Evolutionary conservation across 2,329 filamentous ascomycete genomes (phyloP).

Genomic region (Gnomoniopsis sp.): DNA sequence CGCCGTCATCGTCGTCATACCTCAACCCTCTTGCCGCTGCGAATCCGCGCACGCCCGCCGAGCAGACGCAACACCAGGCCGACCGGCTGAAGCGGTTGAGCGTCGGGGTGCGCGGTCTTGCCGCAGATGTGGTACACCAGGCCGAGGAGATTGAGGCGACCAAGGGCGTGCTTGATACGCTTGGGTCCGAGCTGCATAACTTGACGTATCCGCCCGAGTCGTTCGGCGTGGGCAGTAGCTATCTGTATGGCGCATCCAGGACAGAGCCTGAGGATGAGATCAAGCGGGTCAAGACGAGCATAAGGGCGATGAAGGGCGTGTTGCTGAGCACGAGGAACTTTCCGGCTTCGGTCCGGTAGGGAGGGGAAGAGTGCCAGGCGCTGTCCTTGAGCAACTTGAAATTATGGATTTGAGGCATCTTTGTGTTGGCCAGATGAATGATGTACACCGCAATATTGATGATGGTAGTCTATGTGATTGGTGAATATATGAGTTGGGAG

Average conservation of each 20-base stretch:
- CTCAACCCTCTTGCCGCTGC: slow-evolving; percentile 5
- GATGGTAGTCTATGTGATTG: no score
- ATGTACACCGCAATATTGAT: no score
- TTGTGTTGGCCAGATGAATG: no score
- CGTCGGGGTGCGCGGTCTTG: slow-evolving; percentile 39
- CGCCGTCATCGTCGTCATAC: slow-evolving; percentile 18
- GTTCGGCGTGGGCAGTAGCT: slow-evolving; percentile 36
- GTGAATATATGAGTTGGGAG: no score
- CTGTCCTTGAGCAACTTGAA: not conserved
- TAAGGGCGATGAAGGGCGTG: slow-evolving; percentile 75
- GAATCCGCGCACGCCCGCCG: slow-evolving; percentile 23
- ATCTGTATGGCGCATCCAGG: slow-evolving; percentile 41
- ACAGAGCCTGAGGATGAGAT: slow-evolving; percentile 67
- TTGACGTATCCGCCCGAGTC: slow-evolving; percentile 44
- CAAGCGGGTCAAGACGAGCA: slow-evolving; percentile 68
- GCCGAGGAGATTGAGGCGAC: slow-evolving; percentile 49
- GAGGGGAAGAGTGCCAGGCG: not conserved
- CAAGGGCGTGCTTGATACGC: slow-evolving; percentile 50
- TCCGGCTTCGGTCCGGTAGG: slow-evolving; percentile 41
- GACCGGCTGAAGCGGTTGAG: slow-evolving; percentile 40
- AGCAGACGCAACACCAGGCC: slow-evolving; percentile 34
- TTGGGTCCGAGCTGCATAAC: slow-evolving; percentile 64
- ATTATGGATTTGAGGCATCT: no score
- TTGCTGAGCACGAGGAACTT: slow-evolving; percentile 73
- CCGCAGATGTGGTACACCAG: slow-evolving; percentile 40